phyloP scores from a whole-genome alignment of 805 yeast species.

The Pichia rugopelliculosa region DNA sequence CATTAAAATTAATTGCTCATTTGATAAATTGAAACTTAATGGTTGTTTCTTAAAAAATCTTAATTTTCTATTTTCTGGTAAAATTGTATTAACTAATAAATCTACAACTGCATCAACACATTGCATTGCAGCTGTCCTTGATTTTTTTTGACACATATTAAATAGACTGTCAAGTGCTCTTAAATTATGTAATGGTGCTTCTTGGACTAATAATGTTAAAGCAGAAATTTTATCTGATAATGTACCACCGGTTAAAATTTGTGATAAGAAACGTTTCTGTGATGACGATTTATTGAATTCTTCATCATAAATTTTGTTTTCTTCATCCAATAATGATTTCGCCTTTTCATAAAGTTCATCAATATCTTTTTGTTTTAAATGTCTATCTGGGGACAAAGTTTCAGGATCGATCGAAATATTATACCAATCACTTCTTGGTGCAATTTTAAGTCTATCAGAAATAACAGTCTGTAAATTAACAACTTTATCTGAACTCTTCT shows the following conservation, averaged over 20 bases:
- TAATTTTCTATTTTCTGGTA: conserved; percentile 84
- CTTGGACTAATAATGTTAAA: conserved; percentile 84
- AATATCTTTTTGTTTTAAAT: conserved; percentile 44
- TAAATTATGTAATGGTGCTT: conserved; percentile 85
- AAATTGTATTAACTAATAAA: conserved; percentile 72
- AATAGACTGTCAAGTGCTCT: conserved; percentile 76
- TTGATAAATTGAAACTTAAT: conserved; percentile 36
- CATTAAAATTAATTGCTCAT: conserved; percentile 58
- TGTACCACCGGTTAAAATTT: conserved; percentile 87
- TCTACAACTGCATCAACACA: conserved; percentile 87
- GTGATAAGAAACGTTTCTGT: conserved; percentile 81
- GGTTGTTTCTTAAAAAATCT: conserved; percentile 73
- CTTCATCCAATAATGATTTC: conserved; percentile 54
- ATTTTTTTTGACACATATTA: conserved; percentile 79
- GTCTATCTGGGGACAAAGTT: conserved; percentile 26
- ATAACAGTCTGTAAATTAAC: conserved; percentile 40
- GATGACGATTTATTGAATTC: conserved; percentile 71
- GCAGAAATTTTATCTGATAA: conserved; percentile 93
- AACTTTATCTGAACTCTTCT: conserved; percentile 25
- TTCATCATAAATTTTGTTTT: conserved; percentile 61
- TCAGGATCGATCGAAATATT: conserved; percentile 39
- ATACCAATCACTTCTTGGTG: conserved; percentile 72
- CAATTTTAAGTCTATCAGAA: conserved; percentile 49
- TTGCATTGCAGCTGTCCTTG: conserved; percentile 87
- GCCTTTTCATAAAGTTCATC: conserved; percentile 62